Percentiles rank a stretch among this genome's conserved stretches.
phyloP scores from a whole-genome alignment of 352 stramenopile genomes.

The Globisporangium canariense region DNA sequence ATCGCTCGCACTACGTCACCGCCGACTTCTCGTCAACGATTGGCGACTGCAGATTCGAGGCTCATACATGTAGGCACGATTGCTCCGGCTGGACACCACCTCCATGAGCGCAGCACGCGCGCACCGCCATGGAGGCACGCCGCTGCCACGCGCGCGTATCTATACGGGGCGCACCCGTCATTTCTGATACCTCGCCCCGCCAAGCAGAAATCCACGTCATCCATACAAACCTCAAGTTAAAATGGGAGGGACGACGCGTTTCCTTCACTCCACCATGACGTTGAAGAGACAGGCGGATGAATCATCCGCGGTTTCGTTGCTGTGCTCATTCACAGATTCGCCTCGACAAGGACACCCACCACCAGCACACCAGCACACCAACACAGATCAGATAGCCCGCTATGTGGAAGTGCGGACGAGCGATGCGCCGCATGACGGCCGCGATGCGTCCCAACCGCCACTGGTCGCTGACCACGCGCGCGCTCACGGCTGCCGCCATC shows the following conservation, averaged over 20 bases:
- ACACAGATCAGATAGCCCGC: background rate
- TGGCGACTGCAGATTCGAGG: background rate
- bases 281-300: slow-evolving; percentile 11
- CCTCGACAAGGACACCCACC: background rate
- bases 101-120: background rate
- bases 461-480: slow-evolving; percentile 13
- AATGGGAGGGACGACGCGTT: slow-evolving; percentile 10
- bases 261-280: background rate
- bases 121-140: background rate
- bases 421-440: slow-evolving; percentile 18
- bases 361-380: slow-evolving; percentile 9
- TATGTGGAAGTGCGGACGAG: slow-evolving; percentile 18
- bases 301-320: background rate
- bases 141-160: slow-evolving; percentile 9
- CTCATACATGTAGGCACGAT: background rate
- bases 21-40: background rate
- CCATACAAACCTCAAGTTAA: background rate
- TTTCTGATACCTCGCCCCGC: background rate
- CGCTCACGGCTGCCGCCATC: slow-evolving; percentile 34
- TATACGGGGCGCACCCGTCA: background rate
- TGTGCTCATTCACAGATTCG: slow-evolving; percentile 13
- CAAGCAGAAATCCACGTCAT: background rate
- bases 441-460: slow-evolving; percentile 9
- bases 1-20: slow-evolving; percentile 4
- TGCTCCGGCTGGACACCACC: background rate